These are phyloP conservation scores for Phytophthora pseudosyringae DNA, from an alignment of 352 stramenopile genomes.

Conservation along the genomic window DNA sequence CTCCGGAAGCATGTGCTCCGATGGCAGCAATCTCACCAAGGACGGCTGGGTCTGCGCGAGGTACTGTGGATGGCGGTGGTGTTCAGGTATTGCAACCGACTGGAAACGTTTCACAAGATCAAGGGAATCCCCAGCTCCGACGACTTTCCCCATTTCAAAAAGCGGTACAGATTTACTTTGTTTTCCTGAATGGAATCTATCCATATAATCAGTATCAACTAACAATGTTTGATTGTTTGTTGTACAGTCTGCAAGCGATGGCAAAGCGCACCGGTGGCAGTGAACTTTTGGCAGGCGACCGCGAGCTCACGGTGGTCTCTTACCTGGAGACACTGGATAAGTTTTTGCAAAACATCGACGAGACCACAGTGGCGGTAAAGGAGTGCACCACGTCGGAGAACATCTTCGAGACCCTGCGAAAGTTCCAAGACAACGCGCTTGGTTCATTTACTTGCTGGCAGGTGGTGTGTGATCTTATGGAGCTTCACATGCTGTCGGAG, in stretches of 20 bases:
- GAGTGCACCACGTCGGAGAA: slow-evolving; percentile 49
- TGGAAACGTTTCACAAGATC: slow-evolving; percentile 83
- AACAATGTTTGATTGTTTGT: slow-evolving; percentile 3
- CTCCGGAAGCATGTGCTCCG: slow-evolving; percentile 80
- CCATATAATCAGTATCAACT: not conserved
- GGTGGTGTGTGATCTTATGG: slow-evolving; percentile 79
- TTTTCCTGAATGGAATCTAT: not conserved
- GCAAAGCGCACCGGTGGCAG: slow-evolving; percentile 63
- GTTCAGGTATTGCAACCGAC: slow-evolving; percentile 84
- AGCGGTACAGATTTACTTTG: slow-evolving; percentile 42
- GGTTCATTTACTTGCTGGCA: slow-evolving; percentile 91
- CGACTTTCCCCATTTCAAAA: slow-evolving; percentile 68
- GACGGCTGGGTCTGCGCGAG: slow-evolving; percentile 69
- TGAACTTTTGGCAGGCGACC: slow-evolving; percentile 59
- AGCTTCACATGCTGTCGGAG: slow-evolving; percentile 71
- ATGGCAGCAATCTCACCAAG: slow-evolving; percentile 80
- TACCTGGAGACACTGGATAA: slow-evolving; percentile 75
- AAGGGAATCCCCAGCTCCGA: slow-evolving; percentile 82
- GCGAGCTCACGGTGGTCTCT: slow-evolving; percentile 57
- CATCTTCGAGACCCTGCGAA: slow-evolving; percentile 70
- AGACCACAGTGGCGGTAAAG: slow-evolving; percentile 64
- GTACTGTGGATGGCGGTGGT: slow-evolving; percentile 84
- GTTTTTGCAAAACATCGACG: slow-evolving; percentile 72
- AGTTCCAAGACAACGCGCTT: slow-evolving; percentile 73
- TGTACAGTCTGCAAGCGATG: slow-evolving; percentile 46